A percentile compares a stretch with the other conserved stretches of the same genome.
These are phyloP conservation scores for Cytospora leucostoma DNA, from an alignment of 2,329 filamentous ascomycete species.

Conservation along the genomic window DNA sequence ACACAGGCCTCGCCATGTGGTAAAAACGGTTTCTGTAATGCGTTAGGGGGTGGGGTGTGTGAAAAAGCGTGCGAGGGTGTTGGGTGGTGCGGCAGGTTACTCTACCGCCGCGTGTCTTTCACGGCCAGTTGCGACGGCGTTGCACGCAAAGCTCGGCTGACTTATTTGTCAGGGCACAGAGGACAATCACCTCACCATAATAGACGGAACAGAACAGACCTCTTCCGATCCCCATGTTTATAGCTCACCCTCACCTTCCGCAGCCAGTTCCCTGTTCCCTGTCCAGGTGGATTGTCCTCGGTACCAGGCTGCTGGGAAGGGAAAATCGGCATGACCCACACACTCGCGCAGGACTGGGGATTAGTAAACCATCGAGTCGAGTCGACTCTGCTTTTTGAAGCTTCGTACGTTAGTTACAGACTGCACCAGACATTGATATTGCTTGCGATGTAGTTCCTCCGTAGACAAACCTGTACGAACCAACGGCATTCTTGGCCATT, in stretches of 20 bases:
- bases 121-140: not conserved
- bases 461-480: too few species aligned
- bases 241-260: not conserved
- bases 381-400: not conserved
- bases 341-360: not conserved
- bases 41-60: not conserved
- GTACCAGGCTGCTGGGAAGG: not conserved
- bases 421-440: not conserved
- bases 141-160: not conserved
- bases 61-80: slow-evolving; percentile 6
- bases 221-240: not conserved
- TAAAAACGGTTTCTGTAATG: not conserved
- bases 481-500: too few species aligned
- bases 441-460: too few species aligned
- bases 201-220: slow-evolving; percentile 19
- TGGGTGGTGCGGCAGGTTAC: slow-evolving; percentile 5
- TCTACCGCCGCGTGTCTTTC: not conserved
- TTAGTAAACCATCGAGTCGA: not conserved
- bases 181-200: slow-evolving; percentile 6
- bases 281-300: not conserved
- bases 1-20: not conserved
- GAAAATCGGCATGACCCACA: not conserved
- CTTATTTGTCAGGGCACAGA: slow-evolving; percentile 4
- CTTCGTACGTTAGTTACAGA: not conserved
- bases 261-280: not conserved